phyloP scores from a whole-genome alignment of 805 yeast species.

The Lachancea thermotolerans region DNA sequence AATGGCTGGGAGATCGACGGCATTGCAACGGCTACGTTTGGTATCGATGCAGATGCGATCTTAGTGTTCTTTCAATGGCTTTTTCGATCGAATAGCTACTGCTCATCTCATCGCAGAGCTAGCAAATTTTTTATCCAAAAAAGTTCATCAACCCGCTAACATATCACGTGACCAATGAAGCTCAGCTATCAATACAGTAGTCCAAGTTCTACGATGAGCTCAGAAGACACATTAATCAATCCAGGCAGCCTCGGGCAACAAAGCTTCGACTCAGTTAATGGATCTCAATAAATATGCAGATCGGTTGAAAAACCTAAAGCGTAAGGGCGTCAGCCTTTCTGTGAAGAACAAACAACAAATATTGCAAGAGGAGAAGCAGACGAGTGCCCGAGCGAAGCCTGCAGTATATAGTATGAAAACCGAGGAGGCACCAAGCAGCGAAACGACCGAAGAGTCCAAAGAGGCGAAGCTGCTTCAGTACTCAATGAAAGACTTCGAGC shows the following conservation, averaged over 20 bases:
- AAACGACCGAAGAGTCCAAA: neutral
- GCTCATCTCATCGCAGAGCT: conserved; percentile 1
- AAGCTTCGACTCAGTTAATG: conserved; percentile 1
- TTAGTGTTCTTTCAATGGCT: too few relatives aligned
- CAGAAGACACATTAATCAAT: too few relatives aligned
- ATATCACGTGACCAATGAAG: neutral
- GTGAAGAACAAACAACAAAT: conserved; percentile 21
- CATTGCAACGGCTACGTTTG: conserved; percentile 12
- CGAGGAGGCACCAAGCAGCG: neutral
- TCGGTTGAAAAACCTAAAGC: conserved; percentile 16
- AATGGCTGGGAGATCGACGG: conserved; percentile 33
- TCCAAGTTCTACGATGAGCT: too few relatives aligned
- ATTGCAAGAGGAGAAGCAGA: conserved; percentile 12
- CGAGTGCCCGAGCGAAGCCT: conserved; percentile 15
- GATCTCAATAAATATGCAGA: conserved; percentile 10
- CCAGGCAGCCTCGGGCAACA: too few relatives aligned
- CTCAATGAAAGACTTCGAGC: conserved; percentile 23
- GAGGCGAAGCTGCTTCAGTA: conserved; percentile 15
- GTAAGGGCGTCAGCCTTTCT: conserved; percentile 13
- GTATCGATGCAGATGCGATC: neutral
- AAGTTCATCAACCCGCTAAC: neutral
- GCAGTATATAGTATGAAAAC: conserved; percentile 21
- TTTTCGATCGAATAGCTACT: too few relatives aligned
- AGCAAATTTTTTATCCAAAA: conserved; percentile 4
- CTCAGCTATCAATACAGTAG: too few relatives aligned